These are phyloP conservation scores for Dictyostelium firmibasis DNA, from an alignment of 78 protist genomes.

Conservation along the genomic window DNA sequence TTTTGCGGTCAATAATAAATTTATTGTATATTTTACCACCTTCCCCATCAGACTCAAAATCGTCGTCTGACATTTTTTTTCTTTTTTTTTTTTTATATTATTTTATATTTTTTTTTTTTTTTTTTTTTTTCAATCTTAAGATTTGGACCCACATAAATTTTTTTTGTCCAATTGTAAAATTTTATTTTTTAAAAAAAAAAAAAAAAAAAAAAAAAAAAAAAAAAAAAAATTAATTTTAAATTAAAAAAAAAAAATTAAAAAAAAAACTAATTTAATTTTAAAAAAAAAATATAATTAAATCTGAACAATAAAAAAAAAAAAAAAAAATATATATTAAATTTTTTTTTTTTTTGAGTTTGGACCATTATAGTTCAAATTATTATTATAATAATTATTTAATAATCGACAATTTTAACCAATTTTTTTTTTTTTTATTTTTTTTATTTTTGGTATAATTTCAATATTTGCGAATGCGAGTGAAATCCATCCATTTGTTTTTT, in stretches of 20 bases:
- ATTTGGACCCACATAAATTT: background rate
- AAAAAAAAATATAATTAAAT: too few relatives aligned
- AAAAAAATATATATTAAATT: background rate
- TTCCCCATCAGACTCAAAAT: background rate
- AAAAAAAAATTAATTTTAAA: too few relatives aligned
- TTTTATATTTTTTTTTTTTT: too few relatives aligned
- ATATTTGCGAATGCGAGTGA: background rate
- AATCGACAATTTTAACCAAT: background rate
- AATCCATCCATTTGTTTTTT: background rate
- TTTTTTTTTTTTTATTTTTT: background rate
- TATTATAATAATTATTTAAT: background rate
- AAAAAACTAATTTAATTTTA: too few relatives aligned
- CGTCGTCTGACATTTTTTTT: background rate
- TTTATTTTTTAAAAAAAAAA: background rate
- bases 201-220: background rate
- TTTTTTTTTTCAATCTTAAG: background rate
- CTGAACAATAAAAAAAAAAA: background rate
- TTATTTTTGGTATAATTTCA: background rate
- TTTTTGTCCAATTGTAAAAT: background rate
- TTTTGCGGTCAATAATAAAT: background rate
- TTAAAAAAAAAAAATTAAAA: background rate
- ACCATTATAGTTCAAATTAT: too few relatives aligned
- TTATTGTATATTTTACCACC: background rate
- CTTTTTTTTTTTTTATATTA: too few relatives aligned
- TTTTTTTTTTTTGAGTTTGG: too few relatives aligned